Evolutionary conservation across 2,329 filamentous ascomycete species (phyloP).

Genomic region (Pseudofabraea citricarpa): DNA sequence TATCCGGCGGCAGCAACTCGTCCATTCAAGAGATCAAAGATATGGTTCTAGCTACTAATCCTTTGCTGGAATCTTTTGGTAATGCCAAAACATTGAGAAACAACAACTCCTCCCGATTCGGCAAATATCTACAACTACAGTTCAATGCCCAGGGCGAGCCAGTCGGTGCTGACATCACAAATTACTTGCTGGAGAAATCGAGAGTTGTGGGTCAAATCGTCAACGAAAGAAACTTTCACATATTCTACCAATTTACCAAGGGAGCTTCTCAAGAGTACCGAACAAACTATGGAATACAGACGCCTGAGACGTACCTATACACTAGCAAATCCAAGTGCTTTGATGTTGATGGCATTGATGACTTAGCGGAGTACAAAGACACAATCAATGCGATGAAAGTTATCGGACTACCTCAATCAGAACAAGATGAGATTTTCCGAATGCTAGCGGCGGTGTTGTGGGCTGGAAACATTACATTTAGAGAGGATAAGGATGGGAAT

Average conservation of each 20-base stretch:
- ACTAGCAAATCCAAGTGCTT: conserved; percentile 92
- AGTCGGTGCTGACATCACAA: conserved; percentile 94
- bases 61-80: conserved; percentile 92
- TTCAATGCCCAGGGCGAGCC: conserved; percentile 92
- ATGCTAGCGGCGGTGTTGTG: conserved; percentile 90
- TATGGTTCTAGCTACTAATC: conserved; percentile 98
- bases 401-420: conserved; percentile 80
- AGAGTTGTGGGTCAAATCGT: conserved; percentile 91
- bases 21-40: conserved; percentile 97
- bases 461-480: conserved; percentile 91
- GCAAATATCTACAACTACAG: conserved; percentile 96
- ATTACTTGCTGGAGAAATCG: conserved; percentile 93
- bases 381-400: conserved; percentile 92
- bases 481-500: conserved; percentile 84
- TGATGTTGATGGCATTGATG: conserved; percentile 91
- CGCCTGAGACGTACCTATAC: conserved; percentile 88
- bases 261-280: conserved; percentile 83
- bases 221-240: conserved; percentile 98
- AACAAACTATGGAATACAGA: conserved; percentile 84
- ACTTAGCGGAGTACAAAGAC: conserved; percentile 81
- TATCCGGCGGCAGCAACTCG: conserved; percentile 67
- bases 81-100: conserved; percentile 97
- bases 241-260: conserved; percentile 99
- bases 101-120: conserved; percentile 98
- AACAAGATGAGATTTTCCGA: conserved; percentile 95